Conservation (phyloP, 352 stramenopile genomes). For the Hyaloperonospora brassicae region DNA sequence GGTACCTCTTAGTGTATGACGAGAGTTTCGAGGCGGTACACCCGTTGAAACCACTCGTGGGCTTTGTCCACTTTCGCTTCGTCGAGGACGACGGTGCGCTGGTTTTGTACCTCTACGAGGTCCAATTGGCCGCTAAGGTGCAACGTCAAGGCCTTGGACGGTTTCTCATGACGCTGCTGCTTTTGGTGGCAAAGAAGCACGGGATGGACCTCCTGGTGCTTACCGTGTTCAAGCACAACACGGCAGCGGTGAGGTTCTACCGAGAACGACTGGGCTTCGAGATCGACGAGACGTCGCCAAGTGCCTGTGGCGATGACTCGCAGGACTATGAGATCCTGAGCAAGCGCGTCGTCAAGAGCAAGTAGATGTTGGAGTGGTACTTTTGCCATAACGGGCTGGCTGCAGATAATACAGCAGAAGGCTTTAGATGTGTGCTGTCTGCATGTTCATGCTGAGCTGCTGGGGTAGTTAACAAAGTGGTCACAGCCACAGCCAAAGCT, state of each 20-base stretch:
- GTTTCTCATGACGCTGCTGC: slow-evolving; percentile 87
- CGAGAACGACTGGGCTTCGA: slow-evolving; percentile 72
- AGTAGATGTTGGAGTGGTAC: slow-evolving; percentile 13
- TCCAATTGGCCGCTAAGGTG: slow-evolving; percentile 68
- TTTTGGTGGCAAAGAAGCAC: slow-evolving; percentile 69
- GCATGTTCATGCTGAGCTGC: slow-evolving; percentile 35
- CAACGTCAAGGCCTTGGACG: slow-evolving; percentile 83
- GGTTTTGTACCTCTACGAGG: slow-evolving; percentile 92
- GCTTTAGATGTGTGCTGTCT: slow-evolving; percentile 71
- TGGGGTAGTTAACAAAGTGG: slow-evolving; percentile 49
- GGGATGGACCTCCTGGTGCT: slow-evolving; percentile 88
- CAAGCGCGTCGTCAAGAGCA: slow-evolving; percentile 38
- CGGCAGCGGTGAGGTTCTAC: slow-evolving; percentile 87
- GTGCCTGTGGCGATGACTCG: slow-evolving; percentile 51
- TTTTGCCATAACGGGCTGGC: slow-evolving; percentile 33
- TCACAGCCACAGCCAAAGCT: too few relatives aligned
- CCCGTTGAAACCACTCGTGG: slow-evolving; percentile 27
- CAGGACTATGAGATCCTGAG: slow-evolving; percentile 84
- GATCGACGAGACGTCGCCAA: slow-evolving; percentile 89
- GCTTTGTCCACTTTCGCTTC: slow-evolving; percentile 91
- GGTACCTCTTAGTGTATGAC: slow-evolving; percentile 71
- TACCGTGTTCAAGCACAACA: slow-evolving; percentile 91
- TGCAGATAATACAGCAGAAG: slow-evolving; percentile 58
- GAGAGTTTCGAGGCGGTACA: slow-evolving; percentile 3
- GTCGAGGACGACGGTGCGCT: slow-evolving; percentile 86